phyloP scores from a whole-genome alignment of 2,329 filamentous ascomycete species.

The Trichoderma sp. region DNA sequence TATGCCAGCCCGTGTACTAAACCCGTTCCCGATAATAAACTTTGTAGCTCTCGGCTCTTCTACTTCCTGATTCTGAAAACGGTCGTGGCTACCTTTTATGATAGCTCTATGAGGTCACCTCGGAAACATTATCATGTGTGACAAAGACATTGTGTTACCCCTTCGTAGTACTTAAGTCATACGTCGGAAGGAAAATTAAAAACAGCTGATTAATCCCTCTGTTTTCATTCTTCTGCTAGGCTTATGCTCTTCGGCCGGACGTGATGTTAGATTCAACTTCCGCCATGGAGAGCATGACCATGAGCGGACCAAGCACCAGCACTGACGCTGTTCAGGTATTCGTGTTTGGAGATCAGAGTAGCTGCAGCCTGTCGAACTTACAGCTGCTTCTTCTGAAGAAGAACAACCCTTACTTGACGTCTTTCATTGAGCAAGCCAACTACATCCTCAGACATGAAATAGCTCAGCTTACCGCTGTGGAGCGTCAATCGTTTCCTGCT shows the following conservation, averaged over 20 bases:
- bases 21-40: background rate
- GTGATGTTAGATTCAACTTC: background rate
- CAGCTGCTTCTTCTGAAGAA: conserved; percentile 10
- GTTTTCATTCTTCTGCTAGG: background rate
- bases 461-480: background rate
- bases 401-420: conserved; percentile 7
- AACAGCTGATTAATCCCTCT: background rate
- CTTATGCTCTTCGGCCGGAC: background rate
- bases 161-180: background rate
- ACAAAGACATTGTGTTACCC: background rate
- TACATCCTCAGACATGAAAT: conserved; percentile 8
- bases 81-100: background rate
- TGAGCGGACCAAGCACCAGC: background rate
- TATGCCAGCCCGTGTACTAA: background rate
- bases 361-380: background rate
- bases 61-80: background rate
- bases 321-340: background rate
- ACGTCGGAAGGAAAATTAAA: background rate
- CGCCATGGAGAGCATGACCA: conserved; percentile 1
- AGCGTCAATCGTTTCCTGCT: conserved; percentile 9
- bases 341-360: conserved; percentile 19
- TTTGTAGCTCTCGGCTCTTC: background rate
- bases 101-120: background rate
- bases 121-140: background rate
- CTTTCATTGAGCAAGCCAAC: conserved; percentile 16